Percentiles rank a stretch among this genome's conserved stretches.
phyloP scores from a whole-genome alignment of 2,329 filamentous ascomycete species.

The Pseudovirgaria hyperparasitica region DNA sequence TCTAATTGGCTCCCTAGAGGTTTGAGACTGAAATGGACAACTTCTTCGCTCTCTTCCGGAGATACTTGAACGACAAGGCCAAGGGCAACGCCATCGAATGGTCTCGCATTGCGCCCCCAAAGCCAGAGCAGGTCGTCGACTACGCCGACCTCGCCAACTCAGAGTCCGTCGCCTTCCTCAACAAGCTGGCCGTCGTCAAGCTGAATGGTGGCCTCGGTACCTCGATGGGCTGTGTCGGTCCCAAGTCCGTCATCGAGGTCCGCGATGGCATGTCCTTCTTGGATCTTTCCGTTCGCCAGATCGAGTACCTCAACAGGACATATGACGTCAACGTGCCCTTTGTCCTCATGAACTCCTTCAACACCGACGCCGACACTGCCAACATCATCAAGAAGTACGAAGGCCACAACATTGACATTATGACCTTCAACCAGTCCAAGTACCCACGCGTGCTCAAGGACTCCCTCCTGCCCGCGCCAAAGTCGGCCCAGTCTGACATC shows the following conservation, averaged over 20 bases:
- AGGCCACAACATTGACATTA: constrained; percentile 97
- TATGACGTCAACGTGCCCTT: constrained; percentile 97
- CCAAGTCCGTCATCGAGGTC: constrained; percentile 99
- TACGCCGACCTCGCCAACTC: constrained; percentile 84
- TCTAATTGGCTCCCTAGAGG: constrained; percentile 39
- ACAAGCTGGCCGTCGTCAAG: constrained; percentile 96
- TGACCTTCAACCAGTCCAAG: constrained; percentile 99
- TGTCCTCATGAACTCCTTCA: constrained; percentile 99
- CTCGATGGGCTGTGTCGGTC: constrained; percentile 97
- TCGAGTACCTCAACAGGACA: constrained; percentile 97
- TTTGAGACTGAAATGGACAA: constrained; percentile 99
- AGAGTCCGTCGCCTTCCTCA: constrained; percentile 86
- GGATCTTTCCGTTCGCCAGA: constrained; percentile 94
- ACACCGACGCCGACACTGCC: constrained; percentile 95
- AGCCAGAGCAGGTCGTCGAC: constrained; percentile 85
- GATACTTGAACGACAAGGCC: constrained; percentile 97
- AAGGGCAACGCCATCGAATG: constrained; percentile 95
- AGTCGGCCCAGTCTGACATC: constrained; percentile 74
- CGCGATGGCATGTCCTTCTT: constrained; percentile 99
- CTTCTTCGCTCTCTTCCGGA: constrained; percentile 97
- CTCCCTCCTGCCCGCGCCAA: constrained; percentile 89
- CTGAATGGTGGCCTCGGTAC: constrained; percentile 98
- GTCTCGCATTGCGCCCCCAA: constrained; percentile 91
- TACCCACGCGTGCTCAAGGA: constrained; percentile 98
- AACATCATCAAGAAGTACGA: constrained; percentile 99